phyloP scores from a whole-genome alignment of 176 grass and related monocot genomes.

The Lolium multiflorum region DNA sequence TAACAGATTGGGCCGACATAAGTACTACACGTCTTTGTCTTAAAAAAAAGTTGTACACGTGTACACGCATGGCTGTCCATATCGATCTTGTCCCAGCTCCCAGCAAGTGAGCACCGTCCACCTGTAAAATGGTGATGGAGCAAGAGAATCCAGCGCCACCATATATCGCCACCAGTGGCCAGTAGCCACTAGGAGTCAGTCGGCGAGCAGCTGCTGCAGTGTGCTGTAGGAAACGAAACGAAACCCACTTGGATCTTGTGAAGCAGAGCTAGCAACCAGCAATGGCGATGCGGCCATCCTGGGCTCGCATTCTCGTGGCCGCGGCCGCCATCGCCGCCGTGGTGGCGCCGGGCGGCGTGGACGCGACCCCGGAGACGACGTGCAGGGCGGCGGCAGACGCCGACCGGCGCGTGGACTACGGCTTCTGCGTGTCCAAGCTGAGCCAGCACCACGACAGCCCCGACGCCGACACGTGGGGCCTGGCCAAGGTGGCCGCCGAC shows the following conservation, averaged over 20 bases:
- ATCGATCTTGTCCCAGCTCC: neutral
- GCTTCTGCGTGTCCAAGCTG: conserved; percentile 40
- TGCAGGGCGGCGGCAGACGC: conserved; percentile 41
- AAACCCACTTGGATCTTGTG: neutral
- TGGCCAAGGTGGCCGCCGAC: conserved; percentile 51
- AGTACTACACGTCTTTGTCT: neutral
- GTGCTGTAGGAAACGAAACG: neutral
- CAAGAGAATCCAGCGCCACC: neutral
- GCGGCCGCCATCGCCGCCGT: neutral
- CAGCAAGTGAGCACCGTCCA: neutral
- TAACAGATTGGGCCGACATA: neutral
- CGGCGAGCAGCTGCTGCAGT: neutral
- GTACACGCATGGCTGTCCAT: neutral
- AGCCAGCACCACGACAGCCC: conserved; percentile 43
- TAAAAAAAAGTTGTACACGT: neutral
- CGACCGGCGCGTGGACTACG: conserved; percentile 47
- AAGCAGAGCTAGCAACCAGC: neutral
- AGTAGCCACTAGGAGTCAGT: neutral
- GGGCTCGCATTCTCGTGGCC: neutral
- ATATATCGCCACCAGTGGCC: too few species aligned
- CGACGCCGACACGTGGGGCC: conserved; percentile 51
- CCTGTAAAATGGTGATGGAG: neutral
- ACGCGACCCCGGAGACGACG: conserved; percentile 38
- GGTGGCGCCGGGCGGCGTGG: neutral
- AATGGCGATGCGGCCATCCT: neutral